Base-by-base conservation (phyloP, 805 yeast species). In the Candida palmyrensis region DNA sequence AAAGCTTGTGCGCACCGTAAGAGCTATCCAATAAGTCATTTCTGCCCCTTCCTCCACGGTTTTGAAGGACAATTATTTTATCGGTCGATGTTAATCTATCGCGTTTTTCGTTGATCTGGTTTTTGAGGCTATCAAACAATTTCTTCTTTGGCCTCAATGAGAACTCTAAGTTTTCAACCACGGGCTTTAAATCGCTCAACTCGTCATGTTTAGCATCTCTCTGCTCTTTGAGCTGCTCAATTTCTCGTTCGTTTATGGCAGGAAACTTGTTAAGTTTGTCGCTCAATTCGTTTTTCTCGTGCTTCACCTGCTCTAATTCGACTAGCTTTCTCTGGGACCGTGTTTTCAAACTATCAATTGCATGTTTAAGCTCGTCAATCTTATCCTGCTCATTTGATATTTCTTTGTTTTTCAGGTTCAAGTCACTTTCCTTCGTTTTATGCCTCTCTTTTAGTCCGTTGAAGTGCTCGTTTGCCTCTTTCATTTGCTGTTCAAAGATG, bases 61-160 rank as follows among this genome's bases (percentile, higher is more conserved):
- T 24, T n/a, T 71, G 69, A 16, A 82, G 49, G 3, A 75, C 45
- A 11, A 60, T 62, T 3, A 81, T 48, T 44, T 71, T 70, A 49
- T 82, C 89, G 10, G 62, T 68, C 6, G 75, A 62, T 18, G 53
- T 53, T 21, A 69, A 49, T 15, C 40, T 45, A 39, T 29, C 48
- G 5, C 57, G 42, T 5, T 59, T 29, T 5, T 43, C 43, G 4
- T 45, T 36, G 23, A 60, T 49, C 32, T 59, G 41, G 3, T 26
- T 41, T 19, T 47, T 44, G 10, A 33, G 46, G 42, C 18, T 42
- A 32, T 20, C 37, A 21, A 37, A 39, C 29, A 22, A 36, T 46
- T 29, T 36, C 38, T 11, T 45, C 39, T 43, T 49, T 49, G 14
- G 36, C 29, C 24, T 20, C 27, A 27, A 28, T 25, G 25, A 29